Conservation (phyloP, 2,329 filamentous ascomycete genomes). For the Coleophoma crateriformis region DNA sequence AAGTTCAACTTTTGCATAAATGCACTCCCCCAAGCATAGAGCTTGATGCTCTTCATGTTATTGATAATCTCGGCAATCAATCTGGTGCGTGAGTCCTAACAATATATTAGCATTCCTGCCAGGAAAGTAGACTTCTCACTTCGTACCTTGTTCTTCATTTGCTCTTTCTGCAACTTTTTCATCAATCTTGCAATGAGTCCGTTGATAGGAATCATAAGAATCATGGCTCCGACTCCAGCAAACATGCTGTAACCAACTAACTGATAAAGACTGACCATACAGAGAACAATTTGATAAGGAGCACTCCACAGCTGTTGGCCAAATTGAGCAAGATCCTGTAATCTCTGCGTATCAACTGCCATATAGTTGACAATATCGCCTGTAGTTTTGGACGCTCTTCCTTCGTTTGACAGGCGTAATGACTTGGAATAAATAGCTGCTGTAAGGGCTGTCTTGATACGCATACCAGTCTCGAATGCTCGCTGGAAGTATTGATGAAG, state of each 20-base stretch:
- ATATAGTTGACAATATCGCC: slow-evolving; percentile 99
- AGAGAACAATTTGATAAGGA: slow-evolving; percentile 91
- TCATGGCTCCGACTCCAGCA: slow-evolving; percentile 89
- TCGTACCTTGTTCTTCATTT: slow-evolving; percentile 90
- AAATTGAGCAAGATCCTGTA: slow-evolving; percentile 93
- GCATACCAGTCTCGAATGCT: slow-evolving; percentile 93
- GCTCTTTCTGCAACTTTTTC: slow-evolving; percentile 89
- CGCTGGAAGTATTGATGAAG: slow-evolving; percentile 98
- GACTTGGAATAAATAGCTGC: slow-evolving; percentile 92
- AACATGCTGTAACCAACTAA: slow-evolving; percentile 95
- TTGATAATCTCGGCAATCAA: slow-evolving; percentile 97
- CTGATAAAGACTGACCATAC: slow-evolving; percentile 93
- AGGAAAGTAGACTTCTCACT: background rate
- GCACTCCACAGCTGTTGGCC: slow-evolving; percentile 95
- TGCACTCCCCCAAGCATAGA: slow-evolving; percentile 94
- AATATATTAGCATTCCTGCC: background rate
- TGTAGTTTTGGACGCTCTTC: slow-evolving; percentile 80
- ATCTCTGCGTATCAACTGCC: slow-evolving; percentile 93
- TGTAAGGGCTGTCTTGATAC: slow-evolving; percentile 85
- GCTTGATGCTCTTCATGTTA: slow-evolving; percentile 99
- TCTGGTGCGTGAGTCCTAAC: slow-evolving; percentile 71
- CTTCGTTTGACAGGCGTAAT: slow-evolving; percentile 86
- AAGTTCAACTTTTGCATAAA: slow-evolving; percentile 98
- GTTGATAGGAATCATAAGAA: slow-evolving; percentile 95
- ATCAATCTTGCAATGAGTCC: slow-evolving; percentile 87